These are phyloP conservation scores for Lunasporangiospora selenospora DNA, from an alignment of 192 early-diverging fungal genomes.

Conservation along the genomic window DNA sequence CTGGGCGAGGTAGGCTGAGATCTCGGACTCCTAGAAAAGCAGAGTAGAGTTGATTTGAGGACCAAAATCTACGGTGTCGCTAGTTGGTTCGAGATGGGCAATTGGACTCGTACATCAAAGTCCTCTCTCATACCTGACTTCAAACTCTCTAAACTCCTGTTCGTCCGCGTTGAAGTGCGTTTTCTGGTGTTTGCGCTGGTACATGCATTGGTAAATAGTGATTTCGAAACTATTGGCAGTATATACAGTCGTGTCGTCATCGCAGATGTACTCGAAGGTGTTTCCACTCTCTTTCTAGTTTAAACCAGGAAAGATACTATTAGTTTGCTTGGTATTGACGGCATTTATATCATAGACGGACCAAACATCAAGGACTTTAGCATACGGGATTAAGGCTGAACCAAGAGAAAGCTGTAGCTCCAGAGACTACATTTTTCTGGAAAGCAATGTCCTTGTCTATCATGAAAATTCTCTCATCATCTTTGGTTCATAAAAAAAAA, in stretches of 20 bases:
- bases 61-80: not conserved
- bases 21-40: too few relatives aligned
- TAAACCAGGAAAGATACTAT: not conserved
- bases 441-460: slow-evolving; percentile 61
- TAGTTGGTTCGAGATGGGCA: not conserved
- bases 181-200: slow-evolving; percentile 47
- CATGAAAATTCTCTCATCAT: slow-evolving; percentile 71
- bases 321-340: not conserved
- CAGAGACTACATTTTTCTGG: slow-evolving; percentile 19
- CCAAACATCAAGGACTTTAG: not conserved
- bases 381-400: slow-evolving; percentile 46
- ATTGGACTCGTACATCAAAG: too few relatives aligned
- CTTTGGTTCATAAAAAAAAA: slow-evolving; percentile 2
- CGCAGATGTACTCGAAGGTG: slow-evolving; percentile 39
- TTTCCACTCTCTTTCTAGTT: slow-evolving; percentile 26
- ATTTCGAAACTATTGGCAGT: slow-evolving; percentile 52
- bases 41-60: not conserved
- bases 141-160: slow-evolving; percentile 52
- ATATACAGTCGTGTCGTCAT: slow-evolving; percentile 8
- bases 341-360: not conserved
- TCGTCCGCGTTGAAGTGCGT: slow-evolving; percentile 48
- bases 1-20: too few relatives aligned
- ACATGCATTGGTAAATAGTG: slow-evolving; percentile 63
- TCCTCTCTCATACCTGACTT: too few relatives aligned
- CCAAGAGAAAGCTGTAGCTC: slow-evolving; percentile 50